Conservation (phyloP, 306 rosid genomes). For the Prunus salicina region DNA sequence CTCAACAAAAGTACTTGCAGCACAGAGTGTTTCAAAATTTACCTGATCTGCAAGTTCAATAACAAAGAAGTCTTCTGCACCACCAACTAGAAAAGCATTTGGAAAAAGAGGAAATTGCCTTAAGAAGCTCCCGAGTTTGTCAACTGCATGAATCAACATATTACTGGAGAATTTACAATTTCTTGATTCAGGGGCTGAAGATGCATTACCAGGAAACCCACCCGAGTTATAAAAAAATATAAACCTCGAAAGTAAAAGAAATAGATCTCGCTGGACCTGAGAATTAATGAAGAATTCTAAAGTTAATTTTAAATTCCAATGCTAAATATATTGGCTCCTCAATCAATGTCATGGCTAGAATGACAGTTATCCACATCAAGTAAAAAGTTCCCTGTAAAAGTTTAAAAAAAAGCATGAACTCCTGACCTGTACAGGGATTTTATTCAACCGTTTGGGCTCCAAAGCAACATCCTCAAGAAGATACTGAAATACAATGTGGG, state of each 20-base stretch:
- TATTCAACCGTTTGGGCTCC: slow-evolving; percentile 58
- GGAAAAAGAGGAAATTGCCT: slow-evolving; percentile 74
- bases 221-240: slow-evolving; percentile 85
- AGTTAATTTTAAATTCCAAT: slow-evolving; percentile 19
- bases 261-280: slow-evolving; percentile 93
- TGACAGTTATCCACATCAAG: background rate
- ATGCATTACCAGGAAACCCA: slow-evolving; percentile 33
- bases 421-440: slow-evolving; percentile 58
- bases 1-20: background rate
- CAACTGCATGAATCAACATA: slow-evolving; percentile 48
- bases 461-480: slow-evolving; percentile 89
- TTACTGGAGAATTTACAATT: slow-evolving; percentile 23
- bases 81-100: slow-evolving; percentile 78
- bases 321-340: background rate
- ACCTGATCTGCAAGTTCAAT: slow-evolving; percentile 96
- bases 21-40: background rate
- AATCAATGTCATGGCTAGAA: background rate
- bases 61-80: slow-evolving; percentile 81
- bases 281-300: slow-evolving; percentile 18
- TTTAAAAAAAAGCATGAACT: background rate
- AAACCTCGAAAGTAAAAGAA: slow-evolving; percentile 87
- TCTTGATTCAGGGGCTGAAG: slow-evolving; percentile 17
- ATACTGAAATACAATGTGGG: slow-evolving; percentile 54
- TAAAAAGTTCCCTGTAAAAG: background rate
- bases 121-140: slow-evolving; percentile 72